phyloP scores from a whole-genome alignment of 2,329 filamentous ascomycete species.

The Tetracladium maxilliforme region DNA sequence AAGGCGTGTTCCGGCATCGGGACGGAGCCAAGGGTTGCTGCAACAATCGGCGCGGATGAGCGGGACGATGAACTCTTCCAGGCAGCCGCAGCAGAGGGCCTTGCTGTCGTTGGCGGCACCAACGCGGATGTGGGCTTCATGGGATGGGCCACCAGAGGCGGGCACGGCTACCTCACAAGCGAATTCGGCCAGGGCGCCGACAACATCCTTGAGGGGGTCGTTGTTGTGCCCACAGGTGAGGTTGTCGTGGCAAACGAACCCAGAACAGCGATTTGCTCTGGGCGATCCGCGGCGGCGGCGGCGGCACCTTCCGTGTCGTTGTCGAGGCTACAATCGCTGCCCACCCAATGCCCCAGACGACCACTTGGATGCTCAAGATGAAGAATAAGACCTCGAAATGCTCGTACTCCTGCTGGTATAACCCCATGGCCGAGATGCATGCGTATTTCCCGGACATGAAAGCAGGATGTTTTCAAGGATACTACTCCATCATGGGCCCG shows the following conservation, averaged over 20 bases:
- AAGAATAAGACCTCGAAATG: no score
- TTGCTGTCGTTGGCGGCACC: constrained; percentile 20
- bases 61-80: constrained; percentile 18
- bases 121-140: constrained; percentile 14
- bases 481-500: no score
- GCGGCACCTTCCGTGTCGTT: constrained; percentile 20
- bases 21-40: no score
- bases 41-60: no score
- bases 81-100: constrained; percentile 12
- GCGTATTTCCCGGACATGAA: no score
- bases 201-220: constrained; percentile 24
- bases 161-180: constrained; percentile 20
- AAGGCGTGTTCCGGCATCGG: no score
- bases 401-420: no score
- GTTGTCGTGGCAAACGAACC: constrained; percentile 16
- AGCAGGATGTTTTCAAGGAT: no score
- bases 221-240: constrained; percentile 20
- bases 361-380: no score
- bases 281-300: constrained; percentile 23
- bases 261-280: constrained; percentile 19
- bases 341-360: constrained; percentile 21
- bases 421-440: no score
- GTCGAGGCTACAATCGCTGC: constrained; percentile 23
- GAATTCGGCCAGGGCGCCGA: constrained; percentile 26
- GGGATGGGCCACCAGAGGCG: constrained; percentile 23